Conservation (phyloP, 495 filamentous ascomycete genomes). For the Penicillium verhagenii region DNA sequence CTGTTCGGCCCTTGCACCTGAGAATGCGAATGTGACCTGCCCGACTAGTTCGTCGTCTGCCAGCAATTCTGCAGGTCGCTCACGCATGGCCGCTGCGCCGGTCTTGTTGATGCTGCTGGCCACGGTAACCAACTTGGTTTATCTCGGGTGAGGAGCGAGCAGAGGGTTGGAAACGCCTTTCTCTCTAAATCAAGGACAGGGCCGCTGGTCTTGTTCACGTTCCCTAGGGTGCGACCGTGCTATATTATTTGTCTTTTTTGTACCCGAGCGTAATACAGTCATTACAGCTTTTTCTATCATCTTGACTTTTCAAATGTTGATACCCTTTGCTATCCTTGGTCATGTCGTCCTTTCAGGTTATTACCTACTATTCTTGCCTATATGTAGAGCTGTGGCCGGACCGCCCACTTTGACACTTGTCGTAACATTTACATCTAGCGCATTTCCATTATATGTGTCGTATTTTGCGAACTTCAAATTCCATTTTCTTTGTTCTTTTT, state of each 20-base stretch:
- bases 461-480: background rate
- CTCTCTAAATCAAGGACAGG: background rate
- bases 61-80: background rate
- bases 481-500: background rate
- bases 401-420: too few relatives aligned
- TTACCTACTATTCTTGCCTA: too few relatives aligned
- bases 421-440: background rate
- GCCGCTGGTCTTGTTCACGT: background rate
- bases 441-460: background rate
- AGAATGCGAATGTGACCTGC: background rate
- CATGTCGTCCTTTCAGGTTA: too few relatives aligned
- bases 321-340: too few relatives aligned
- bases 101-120: conserved; percentile 1
- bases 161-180: background rate
- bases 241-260: too few relatives aligned
- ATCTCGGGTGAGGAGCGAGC: background rate
- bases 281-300: too few relatives aligned
- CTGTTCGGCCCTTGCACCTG: background rate
- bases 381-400: too few relatives aligned
- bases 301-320: too few relatives aligned
- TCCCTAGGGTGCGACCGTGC: too few relatives aligned
- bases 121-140: background rate
- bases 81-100: background rate
- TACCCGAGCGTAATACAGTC: too few relatives aligned
- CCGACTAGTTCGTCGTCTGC: background rate